Evolutionary conservation across 2,329 filamentous ascomycete species (phyloP).

Genomic region (Monilinia fructigena): DNA sequence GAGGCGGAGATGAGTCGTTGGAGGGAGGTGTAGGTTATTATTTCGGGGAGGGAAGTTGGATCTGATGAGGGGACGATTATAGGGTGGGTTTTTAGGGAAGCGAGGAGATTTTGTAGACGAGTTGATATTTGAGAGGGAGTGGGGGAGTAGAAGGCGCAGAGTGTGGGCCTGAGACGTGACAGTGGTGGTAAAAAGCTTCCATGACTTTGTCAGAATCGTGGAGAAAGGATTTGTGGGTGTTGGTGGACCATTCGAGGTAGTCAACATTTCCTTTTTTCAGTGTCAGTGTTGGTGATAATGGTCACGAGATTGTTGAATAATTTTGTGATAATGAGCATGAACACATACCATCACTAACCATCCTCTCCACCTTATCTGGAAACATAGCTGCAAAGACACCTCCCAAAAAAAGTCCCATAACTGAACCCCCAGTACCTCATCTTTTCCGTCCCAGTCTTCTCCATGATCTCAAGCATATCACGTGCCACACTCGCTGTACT

Average conservation of each 20-base stretch:
- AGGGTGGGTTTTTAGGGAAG: constrained; percentile 42
- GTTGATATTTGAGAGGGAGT: constrained; percentile 31
- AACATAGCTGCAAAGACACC: constrained; percentile 48
- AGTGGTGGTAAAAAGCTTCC: constrained; percentile 36
- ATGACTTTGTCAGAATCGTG: constrained; percentile 37
- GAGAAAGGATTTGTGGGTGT: constrained; percentile 46
- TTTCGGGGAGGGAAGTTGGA: constrained; percentile 27
- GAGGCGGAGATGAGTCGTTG: constrained; percentile 33
- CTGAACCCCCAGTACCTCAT: constrained; percentile 53
- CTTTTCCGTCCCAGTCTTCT: constrained; percentile 35
- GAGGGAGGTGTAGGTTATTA: constrained; percentile 38
- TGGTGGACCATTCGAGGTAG: constrained; percentile 33
- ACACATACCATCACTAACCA: constrained; percentile 40
- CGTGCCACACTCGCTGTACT: constrained; percentile 38
- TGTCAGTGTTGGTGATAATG: constrained; percentile 47
- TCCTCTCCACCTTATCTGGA: constrained; percentile 44
- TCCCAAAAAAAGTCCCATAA: constrained; percentile 48
- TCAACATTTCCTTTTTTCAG: constrained; percentile 45
- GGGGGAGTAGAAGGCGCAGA: constrained; percentile 34
- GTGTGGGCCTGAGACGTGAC: constrained; percentile 39
- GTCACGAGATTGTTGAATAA: not conserved
- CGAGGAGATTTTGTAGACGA: constrained; percentile 42
- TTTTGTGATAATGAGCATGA: not conserved
- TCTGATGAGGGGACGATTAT: constrained; percentile 30
- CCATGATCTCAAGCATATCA: constrained; percentile 42